Evolutionary conservation across 2,329 filamentous ascomycete genomes (phyloP).

Genomic region (Intubia oerlemansii): DNA sequence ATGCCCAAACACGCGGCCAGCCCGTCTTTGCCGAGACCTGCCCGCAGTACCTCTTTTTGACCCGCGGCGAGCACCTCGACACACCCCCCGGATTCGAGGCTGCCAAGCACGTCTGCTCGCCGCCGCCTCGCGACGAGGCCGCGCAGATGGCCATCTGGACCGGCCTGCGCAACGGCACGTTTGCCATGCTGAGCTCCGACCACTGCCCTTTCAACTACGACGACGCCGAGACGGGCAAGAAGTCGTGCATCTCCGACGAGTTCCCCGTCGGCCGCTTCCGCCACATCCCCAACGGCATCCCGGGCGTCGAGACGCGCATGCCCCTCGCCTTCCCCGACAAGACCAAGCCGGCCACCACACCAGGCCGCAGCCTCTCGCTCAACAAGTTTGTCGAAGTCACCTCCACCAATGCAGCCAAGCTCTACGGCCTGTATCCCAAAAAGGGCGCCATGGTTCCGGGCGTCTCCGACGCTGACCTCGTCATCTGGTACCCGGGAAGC

Average conservation of each 20-base stretch:
- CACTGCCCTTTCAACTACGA: constrained; percentile 28
- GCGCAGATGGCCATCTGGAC: constrained; percentile 30
- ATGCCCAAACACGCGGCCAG: constrained; percentile 25
- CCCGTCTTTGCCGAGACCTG: constrained; percentile 36
- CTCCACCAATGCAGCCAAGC: constrained; percentile 30
- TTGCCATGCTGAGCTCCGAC: constrained; percentile 27
- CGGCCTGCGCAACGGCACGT: constrained; percentile 29
- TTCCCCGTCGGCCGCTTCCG: constrained; percentile 22
- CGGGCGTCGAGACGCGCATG: constrained; percentile 34
- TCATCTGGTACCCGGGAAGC: constrained; percentile 29
- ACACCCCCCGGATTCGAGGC: constrained; percentile 20
- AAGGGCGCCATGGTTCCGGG: constrained; percentile 29
- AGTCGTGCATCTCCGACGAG: constrained; percentile 8
- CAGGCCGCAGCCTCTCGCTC: constrained; percentile 11
- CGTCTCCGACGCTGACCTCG: constrained; percentile 31
- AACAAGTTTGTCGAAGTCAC: constrained; percentile 32
- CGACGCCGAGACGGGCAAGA: constrained; percentile 15
- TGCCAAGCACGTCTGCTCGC: constrained; percentile 31
- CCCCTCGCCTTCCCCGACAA: constrained; percentile 18
- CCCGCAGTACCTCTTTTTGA: constrained; percentile 35
- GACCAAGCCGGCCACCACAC: neutral
- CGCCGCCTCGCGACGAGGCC: constrained; percentile 23
- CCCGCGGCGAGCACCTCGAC: constrained; percentile 16
- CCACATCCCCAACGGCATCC: constrained; percentile 35
- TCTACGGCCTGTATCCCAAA: constrained; percentile 30